Conservation (phyloP, 352 stramenopile genomes). For the Pythium coloratum region DNA sequence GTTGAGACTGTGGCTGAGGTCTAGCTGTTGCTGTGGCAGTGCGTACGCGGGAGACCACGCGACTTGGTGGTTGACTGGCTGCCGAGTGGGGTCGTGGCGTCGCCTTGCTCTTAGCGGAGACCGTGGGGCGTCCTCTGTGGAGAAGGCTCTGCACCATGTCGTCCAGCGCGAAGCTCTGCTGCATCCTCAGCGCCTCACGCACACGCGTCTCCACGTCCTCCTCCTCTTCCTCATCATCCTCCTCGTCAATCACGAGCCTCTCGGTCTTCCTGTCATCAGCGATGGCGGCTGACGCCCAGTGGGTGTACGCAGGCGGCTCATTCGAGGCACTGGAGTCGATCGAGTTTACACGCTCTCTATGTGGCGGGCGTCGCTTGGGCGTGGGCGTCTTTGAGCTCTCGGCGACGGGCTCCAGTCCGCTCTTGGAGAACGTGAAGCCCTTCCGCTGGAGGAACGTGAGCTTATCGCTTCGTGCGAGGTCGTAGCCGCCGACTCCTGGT, state of each 20-base stretch:
- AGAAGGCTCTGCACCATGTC: conserved; percentile 58
- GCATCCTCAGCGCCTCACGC: conserved; percentile 38
- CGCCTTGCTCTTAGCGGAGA: conserved; percentile 6
- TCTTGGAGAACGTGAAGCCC: conserved; percentile 41
- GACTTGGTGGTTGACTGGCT: conserved; percentile 4
- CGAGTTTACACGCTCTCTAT: not conserved
- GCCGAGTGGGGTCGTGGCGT: not conserved
- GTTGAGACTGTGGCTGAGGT: not conserved
- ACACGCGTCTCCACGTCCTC: conserved; percentile 26
- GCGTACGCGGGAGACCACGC: conserved; percentile 15
- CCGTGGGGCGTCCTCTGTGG: not conserved
- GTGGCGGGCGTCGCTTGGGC: not conserved
- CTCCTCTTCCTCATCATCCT: conserved; percentile 27
- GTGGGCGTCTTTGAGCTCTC: conserved; percentile 29
- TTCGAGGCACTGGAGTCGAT: not conserved
- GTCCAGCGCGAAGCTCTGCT: conserved; percentile 55
- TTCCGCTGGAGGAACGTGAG: conserved; percentile 42
- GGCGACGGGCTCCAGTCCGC: conserved; percentile 8
- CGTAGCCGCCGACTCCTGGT: conserved; percentile 50
- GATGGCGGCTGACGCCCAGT: conserved; percentile 18
- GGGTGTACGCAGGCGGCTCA: conserved; percentile 11
- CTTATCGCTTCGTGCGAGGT: conserved; percentile 44
- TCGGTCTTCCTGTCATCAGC: conserved; percentile 6
- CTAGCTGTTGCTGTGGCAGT: not conserved
- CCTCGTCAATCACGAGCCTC: not conserved